Conservation (phyloP, 208 protist genomes). For the Wallacemonas sp. region DNA sequence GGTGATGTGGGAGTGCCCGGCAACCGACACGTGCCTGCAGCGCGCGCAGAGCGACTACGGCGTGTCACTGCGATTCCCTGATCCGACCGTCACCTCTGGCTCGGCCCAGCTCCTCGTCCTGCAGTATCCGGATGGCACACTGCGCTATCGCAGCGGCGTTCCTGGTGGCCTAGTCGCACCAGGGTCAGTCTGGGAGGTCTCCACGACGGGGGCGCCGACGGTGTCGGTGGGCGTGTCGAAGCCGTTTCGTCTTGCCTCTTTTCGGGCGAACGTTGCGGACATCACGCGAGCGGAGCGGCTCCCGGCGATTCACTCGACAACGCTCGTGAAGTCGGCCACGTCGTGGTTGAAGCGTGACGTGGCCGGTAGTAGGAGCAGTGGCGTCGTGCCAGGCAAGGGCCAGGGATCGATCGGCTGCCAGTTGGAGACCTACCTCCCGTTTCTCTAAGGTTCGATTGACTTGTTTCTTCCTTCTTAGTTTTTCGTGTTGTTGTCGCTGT, state of each 20-base stretch:
- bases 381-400: slow-evolving; percentile 1
- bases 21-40: background rate
- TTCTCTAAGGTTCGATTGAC: background rate
- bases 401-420: background rate
- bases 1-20: slow-evolving; percentile 23
- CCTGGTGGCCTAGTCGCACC: too few relatives aligned
- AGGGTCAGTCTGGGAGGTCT: too few relatives aligned
- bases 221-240: background rate
- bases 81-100: slow-evolving; percentile 9
- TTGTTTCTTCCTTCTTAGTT: too few relatives aligned
- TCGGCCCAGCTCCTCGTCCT: slow-evolving; percentile 1
- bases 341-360: slow-evolving; percentile 9
- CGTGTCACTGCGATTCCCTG: slow-evolving; percentile 23
- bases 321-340: slow-evolving; percentile 8
- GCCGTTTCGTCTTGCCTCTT: background rate
- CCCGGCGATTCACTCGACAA: background rate
- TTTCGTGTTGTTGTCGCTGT: too few relatives aligned
- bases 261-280: background rate
- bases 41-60: background rate
- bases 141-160: background rate
- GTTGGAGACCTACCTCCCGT: background rate
- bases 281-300: slow-evolving; percentile 4
- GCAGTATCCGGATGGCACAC: background rate
- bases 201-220: too few relatives aligned
- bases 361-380: slow-evolving; percentile 11